Conservation (phyloP, 176 grass and related monocot species). For the Oryza nivara region DNA sequence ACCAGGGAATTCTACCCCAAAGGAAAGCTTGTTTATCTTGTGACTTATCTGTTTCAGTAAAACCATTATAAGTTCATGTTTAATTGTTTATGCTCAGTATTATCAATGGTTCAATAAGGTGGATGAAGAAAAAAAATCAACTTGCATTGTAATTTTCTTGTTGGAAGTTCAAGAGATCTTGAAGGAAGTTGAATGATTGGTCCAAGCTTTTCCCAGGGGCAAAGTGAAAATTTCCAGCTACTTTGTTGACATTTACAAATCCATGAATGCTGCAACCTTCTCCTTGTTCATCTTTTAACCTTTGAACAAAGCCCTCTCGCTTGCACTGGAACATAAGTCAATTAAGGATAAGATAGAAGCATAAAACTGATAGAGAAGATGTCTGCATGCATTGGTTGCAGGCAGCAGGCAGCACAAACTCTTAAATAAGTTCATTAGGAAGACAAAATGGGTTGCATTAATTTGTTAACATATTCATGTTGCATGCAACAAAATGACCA, state of each 20-base stretch:
- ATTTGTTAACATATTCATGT: slow-evolving; percentile 21
- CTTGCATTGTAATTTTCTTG: slow-evolving; percentile 94
- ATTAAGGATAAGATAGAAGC: slow-evolving; percentile 24
- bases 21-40: slow-evolving; percentile 99
- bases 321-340: slow-evolving; percentile 69
- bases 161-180: slow-evolving; percentile 91
- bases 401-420: slow-evolving; percentile 35
- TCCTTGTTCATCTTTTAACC: slow-evolving; percentile 89
- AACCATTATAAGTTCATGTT: slow-evolving; percentile 31
- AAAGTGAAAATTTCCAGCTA: slow-evolving; percentile 99
- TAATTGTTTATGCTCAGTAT: not conserved
- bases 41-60: slow-evolving; percentile 83
- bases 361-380: slow-evolving; percentile 9
- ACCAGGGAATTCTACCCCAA: slow-evolving; percentile 95
- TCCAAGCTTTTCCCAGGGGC: slow-evolving; percentile 96
- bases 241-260: slow-evolving; percentile 97
- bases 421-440: slow-evolving; percentile 10
- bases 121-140: slow-evolving; percentile 39
- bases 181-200: slow-evolving; percentile 84
- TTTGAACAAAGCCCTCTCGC: slow-evolving; percentile 93
- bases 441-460: slow-evolving; percentile 1
- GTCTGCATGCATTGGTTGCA: not conserved
- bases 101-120: slow-evolving; percentile 3
- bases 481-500: slow-evolving; percentile 26
- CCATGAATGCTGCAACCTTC: slow-evolving; percentile 99